Conservation (phyloP, 805 yeast genomes). For the Scheffersomyces amazonensis region DNA sequence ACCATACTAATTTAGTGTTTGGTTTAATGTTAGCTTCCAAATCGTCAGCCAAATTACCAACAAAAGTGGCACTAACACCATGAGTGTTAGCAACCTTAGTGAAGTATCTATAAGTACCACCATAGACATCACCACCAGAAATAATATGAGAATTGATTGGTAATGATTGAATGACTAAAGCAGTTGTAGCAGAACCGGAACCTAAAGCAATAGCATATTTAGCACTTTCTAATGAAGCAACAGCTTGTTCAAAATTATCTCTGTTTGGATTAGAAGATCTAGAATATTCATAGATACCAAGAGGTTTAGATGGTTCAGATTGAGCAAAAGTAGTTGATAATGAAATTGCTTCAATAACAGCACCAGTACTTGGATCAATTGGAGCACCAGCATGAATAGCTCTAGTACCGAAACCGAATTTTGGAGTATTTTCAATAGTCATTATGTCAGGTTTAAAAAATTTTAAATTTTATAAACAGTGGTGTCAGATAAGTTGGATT, state of each 20-base stretch:
- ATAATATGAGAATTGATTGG: slow-evolving; percentile 72
- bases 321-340: slow-evolving; percentile 85
- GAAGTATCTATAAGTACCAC: slow-evolving; percentile 90
- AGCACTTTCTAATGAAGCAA: slow-evolving; percentile 77
- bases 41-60: slow-evolving; percentile 57
- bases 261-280: slow-evolving; percentile 87
- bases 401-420: slow-evolving; percentile 64
- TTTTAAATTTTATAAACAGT: not conserved
- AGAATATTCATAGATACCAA: slow-evolving; percentile 80
- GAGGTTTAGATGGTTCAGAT: slow-evolving; percentile 69
- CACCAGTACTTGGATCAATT: slow-evolving; percentile 73
- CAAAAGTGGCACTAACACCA: slow-evolving; percentile 68
- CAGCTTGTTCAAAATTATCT: slow-evolving; percentile 71
- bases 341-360: slow-evolving; percentile 82
- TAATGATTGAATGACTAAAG: slow-evolving; percentile 69
- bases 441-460: slow-evolving; percentile 20
- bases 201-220: slow-evolving; percentile 73
- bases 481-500: slow-evolving; percentile 1
- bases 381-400: slow-evolving; percentile 84
- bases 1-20: slow-evolving; percentile 78
- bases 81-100: slow-evolving; percentile 80
- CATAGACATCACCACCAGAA: slow-evolving; percentile 83
- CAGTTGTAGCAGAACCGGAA: slow-evolving; percentile 86
- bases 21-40: slow-evolving; percentile 52
- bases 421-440: slow-evolving; percentile 33